A percentile compares a stretch with the other conserved stretches of the same genome.
Conservation (phyloP, 805 yeast genomes). For the Candida qinlingensis region DNA sequence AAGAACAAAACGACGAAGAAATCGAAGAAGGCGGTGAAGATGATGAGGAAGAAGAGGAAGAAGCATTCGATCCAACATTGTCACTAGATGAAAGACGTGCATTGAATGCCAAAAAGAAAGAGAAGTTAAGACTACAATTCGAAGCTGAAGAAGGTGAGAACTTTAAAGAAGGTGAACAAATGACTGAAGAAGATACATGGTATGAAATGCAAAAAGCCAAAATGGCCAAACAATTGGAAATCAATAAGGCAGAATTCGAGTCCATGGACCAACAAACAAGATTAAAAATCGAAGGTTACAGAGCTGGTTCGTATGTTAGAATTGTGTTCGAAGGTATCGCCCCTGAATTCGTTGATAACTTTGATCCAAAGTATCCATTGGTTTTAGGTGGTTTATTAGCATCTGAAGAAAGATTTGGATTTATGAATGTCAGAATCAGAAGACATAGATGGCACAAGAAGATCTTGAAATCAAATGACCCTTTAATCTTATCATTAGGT, state of each 20-base stretch:
- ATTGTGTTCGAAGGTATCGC: conserved; percentile 79
- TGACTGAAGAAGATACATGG: conserved; percentile 91
- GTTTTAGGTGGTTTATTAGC: conserved; percentile 87
- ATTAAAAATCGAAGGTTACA: conserved; percentile 79
- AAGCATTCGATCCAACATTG: conserved; percentile 31
- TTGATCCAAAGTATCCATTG: conserved; percentile 80
- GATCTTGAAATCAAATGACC: conserved; percentile 92
- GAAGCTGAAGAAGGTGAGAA: conserved; percentile 75
- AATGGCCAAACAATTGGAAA: conserved; percentile 92
- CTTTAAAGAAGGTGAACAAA: conserved; percentile 70
- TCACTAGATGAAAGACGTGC: conserved; percentile 73
- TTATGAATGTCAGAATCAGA: conserved; percentile 88
- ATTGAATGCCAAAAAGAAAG: conserved; percentile 83
- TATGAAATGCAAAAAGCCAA: conserved; percentile 95
- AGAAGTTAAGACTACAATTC: conserved; percentile 79
- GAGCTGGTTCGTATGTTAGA: conserved; percentile 92
- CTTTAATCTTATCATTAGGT: conserved; percentile 86
- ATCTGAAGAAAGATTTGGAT: conserved; percentile 90
- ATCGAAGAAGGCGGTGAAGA: conserved; percentile 36
- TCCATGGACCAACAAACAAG: conserved; percentile 74
- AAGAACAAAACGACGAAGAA: conserved; percentile 39
- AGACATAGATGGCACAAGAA: conserved; percentile 99
- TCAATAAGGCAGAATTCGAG: conserved; percentile 76
- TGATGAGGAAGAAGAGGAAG: conserved; percentile 34
- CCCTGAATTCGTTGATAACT: conserved; percentile 82